Conservation (phyloP, 179 eudicot species). For the Drosera spatulata region DNA sequence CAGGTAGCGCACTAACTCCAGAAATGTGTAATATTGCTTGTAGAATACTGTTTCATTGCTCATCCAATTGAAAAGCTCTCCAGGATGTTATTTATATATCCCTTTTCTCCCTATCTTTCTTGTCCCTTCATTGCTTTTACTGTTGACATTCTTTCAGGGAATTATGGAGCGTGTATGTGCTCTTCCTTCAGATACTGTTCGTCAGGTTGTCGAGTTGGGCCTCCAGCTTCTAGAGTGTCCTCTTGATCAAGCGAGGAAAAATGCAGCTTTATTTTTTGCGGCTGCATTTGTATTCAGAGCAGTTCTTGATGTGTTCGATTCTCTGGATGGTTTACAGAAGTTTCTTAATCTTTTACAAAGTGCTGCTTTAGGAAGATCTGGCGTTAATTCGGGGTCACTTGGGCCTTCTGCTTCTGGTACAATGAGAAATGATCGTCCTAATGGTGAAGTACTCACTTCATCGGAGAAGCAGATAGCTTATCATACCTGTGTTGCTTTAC, state of each 20-base stretch:
- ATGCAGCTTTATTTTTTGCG: constrained; percentile 88
- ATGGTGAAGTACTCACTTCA: constrained; percentile 74
- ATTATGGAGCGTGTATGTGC: constrained; percentile 97
- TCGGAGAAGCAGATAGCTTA: constrained; percentile 95
- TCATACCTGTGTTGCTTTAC: constrained; percentile 86
- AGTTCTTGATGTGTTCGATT: constrained; percentile 79
- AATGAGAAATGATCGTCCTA: constrained; percentile 65
- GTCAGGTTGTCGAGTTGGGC: constrained; percentile 71
- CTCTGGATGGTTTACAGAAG: constrained; percentile 83
- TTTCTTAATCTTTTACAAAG: constrained; percentile 50
- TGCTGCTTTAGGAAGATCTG: constrained; percentile 89
- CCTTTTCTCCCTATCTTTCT: neutral
- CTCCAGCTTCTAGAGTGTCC: constrained; percentile 87
- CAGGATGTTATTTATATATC: neutral
- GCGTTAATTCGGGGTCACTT: constrained; percentile 36
- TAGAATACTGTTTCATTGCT: too few relatives aligned
- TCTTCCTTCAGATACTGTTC: constrained; percentile 64
- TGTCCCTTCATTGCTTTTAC: neutral
- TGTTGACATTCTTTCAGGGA: constrained; percentile 40
- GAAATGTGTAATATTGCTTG: too few relatives aligned
- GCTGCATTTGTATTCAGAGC: constrained; percentile 94
- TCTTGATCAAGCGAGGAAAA: constrained; percentile 90
- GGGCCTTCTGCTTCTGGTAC: constrained; percentile 47
- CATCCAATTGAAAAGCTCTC: too few relatives aligned
- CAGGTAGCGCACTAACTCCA: constrained; percentile 40